Percentiles rank a stretch among this genome's conserved stretches.
phyloP scores from a whole-genome alignment of 2,329 filamentous ascomycete species.

The Aspergillus ruber region DNA sequence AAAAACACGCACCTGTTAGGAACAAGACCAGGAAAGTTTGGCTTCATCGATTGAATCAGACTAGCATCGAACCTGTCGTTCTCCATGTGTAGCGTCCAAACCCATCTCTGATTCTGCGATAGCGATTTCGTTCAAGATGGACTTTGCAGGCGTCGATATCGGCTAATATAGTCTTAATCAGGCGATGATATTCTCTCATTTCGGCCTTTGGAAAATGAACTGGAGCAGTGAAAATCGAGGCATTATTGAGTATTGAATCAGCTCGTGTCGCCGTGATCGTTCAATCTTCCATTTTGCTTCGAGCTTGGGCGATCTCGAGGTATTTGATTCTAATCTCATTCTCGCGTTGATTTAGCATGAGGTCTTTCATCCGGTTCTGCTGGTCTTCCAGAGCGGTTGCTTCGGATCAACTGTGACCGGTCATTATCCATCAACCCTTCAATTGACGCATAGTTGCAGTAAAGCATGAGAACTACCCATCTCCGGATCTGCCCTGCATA shows the following conservation, averaged over 20 bases:
- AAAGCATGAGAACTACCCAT: constrained; percentile 1
- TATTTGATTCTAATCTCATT: neutral
- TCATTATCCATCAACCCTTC: neutral
- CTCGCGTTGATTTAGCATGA: neutral
- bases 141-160: neutral
- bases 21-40: neutral
- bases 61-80: neutral
- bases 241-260: no score
- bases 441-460: no score
- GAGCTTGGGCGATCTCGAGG: no score
- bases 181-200: neutral
- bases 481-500: constrained; percentile 21
- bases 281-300: no score
- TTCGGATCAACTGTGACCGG: neutral
- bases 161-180: neutral
- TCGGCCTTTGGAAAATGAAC: neutral
- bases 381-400: constrained; percentile 1
- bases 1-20: neutral
- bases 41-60: neutral
- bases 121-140: neutral
- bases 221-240: no score
- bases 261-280: no score
- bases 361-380: neutral
- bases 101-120: neutral
- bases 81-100: neutral